Conservation (phyloP, 345 rosid genomes). For the Dimocarpus longan region DNA sequence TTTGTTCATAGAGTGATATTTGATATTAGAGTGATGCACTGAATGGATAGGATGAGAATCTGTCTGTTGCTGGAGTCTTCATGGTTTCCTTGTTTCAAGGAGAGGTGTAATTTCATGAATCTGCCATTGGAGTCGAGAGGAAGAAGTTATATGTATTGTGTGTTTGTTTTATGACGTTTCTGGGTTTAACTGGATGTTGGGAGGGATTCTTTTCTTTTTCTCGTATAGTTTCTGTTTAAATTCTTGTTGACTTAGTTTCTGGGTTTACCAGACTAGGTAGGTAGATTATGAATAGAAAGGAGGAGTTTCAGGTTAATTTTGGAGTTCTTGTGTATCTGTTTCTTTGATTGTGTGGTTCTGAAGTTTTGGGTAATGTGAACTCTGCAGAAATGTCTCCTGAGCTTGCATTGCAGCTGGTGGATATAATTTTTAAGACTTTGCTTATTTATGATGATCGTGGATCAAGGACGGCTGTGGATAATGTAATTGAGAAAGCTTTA, state of each 20-base stretch:
- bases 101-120: neutral
- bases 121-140: neutral
- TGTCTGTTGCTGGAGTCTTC: neutral
- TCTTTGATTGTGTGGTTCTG: neutral
- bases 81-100: neutral
- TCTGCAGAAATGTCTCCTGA: constrained; percentile 78
- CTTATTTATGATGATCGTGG: constrained; percentile 71
- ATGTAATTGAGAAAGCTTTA: constrained; percentile 58
- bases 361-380: constrained; percentile 8
- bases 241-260: neutral
- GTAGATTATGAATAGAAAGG: neutral
- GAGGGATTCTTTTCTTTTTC: neutral
- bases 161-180: neutral
- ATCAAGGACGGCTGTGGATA: constrained; percentile 86
- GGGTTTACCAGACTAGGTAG: neutral
- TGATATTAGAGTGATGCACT: neutral
- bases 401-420: constrained; percentile 56
- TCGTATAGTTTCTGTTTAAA: neutral
- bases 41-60: neutral
- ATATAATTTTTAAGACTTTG: constrained; percentile 68
- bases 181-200: neutral
- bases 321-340: neutral
- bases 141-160: neutral
- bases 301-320: neutral
- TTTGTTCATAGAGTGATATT: neutral